These are phyloP conservation scores for Cucumis melo DNA, from an alignment of 306 rosid genomes.

Conservation along the genomic window DNA sequence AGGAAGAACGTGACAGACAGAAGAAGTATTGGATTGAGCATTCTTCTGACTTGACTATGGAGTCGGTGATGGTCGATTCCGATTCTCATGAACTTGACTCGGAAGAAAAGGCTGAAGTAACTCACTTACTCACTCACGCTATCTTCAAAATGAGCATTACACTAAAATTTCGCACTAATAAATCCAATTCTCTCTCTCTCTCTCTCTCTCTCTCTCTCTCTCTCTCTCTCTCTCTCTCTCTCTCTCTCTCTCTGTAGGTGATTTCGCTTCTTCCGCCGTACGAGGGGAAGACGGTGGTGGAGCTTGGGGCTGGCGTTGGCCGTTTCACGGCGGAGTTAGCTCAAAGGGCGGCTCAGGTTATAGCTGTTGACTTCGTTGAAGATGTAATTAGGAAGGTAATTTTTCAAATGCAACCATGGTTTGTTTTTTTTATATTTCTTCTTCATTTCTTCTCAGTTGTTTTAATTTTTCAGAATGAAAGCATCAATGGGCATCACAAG, in stretches of 20 bases:
- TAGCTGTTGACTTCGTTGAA: conserved; percentile 79
- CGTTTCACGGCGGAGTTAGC: conserved; percentile 82
- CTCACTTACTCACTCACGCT: background rate
- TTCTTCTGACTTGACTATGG: conserved; percentile 44
- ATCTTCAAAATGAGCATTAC: background rate
- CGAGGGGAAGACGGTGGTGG: conserved; percentile 68
- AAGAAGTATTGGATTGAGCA: conserved; percentile 70
- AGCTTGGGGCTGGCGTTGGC: conserved; percentile 94
- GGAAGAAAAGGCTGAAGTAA: conserved; percentile 82
- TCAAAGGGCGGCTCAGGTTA: conserved; percentile 53
- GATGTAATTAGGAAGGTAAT: conserved; percentile 69
- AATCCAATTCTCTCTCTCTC: background rate
- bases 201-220: background rate
- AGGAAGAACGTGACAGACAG: conserved; percentile 51
- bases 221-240: background rate
- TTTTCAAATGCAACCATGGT: background rate
- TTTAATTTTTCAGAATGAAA: conserved; percentile 50
- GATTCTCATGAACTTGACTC: conserved; percentile 63
- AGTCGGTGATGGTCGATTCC: conserved; percentile 84
- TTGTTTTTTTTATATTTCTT: background rate
- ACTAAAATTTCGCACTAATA: background rate
- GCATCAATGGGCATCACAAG: conserved; percentile 62
- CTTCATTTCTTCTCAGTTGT: background rate
- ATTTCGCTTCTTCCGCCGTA: conserved; percentile 53
- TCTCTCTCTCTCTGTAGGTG: conserved; percentile 25